These are phyloP conservation scores for Pyricularia sp. DNA, from an alignment of 2,329 filamentous ascomycete genomes.

Conservation along the genomic window DNA sequence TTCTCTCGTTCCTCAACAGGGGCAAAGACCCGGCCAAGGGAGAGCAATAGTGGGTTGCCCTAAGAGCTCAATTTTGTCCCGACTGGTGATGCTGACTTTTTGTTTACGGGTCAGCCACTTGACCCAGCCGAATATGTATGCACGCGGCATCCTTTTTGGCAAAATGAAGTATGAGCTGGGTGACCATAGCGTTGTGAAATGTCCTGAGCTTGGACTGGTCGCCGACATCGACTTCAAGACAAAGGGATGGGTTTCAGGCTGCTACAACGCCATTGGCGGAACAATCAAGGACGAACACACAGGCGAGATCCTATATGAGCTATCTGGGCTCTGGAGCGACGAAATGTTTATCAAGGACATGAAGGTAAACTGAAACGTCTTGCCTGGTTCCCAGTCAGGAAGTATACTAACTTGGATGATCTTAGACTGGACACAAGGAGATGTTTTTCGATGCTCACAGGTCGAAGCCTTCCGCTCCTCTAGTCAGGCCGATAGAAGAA, in stretches of 20 bases:
- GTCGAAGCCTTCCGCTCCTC: constrained; percentile 66
- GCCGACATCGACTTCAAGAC: constrained; percentile 98
- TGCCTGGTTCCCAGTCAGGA: neutral
- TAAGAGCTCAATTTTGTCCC: neutral
- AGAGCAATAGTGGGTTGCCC: constrained; percentile 73
- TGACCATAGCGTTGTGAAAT: constrained; percentile 87
- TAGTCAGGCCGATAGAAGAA: constrained; percentile 68
- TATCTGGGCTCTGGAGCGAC: constrained; percentile 87
- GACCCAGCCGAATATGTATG: constrained; percentile 99
- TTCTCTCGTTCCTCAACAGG: constrained; percentile 72
- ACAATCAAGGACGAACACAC: constrained; percentile 81
- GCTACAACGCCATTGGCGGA: constrained; percentile 92
- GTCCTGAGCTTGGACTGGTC: constrained; percentile 75
- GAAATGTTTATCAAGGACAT: constrained; percentile 90
- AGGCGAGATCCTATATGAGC: constrained; percentile 79
- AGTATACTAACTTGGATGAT: constrained; percentile 8
- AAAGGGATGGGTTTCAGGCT: constrained; percentile 93
- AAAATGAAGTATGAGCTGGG: constrained; percentile 99
- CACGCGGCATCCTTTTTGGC: constrained; percentile 88
- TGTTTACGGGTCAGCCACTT: constrained; percentile 53
- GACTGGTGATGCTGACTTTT: neutral
- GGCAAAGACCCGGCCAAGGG: constrained; percentile 55
- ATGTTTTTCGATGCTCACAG: constrained; percentile 80
- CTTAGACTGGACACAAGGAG: constrained; percentile 77
- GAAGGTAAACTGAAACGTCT: constrained; percentile 36